phyloP scores from a whole-genome alignment of 75 land plant species.

The Larix kaempferi region DNA sequence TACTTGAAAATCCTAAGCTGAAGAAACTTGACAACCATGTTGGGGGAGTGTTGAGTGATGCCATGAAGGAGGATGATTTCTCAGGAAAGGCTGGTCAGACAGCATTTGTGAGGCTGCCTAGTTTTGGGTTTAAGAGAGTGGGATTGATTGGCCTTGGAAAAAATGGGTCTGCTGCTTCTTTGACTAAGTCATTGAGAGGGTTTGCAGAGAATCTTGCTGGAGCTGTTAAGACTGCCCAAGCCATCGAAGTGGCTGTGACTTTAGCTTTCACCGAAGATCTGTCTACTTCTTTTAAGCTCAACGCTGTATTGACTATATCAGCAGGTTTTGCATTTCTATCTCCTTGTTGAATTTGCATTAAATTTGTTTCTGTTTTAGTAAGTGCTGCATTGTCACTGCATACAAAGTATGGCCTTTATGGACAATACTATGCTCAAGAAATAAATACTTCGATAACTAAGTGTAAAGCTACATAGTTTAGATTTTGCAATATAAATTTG shows the following conservation, averaged over 20 bases:
- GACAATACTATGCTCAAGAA: too few relatives aligned
- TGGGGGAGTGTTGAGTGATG: slow-evolving; percentile 61
- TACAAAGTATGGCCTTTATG: too few relatives aligned
- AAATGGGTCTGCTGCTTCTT: slow-evolving; percentile 5
- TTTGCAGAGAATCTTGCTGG: slow-evolving; percentile 84
- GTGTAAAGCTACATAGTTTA: too few relatives aligned
- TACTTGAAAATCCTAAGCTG: slow-evolving; percentile 53
- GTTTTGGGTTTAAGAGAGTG: slow-evolving; percentile 73
- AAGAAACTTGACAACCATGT: slow-evolving; percentile 49
- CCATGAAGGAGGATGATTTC: slow-evolving; percentile 87
- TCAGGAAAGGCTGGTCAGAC: slow-evolving; percentile 85
- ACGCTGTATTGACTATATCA: slow-evolving; percentile 34
- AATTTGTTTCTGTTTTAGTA: too few relatives aligned
- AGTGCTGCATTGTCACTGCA: too few relatives aligned
- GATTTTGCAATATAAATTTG: too few relatives aligned
- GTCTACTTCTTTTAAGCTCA: slow-evolving; percentile 47
- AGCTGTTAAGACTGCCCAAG: slow-evolving; percentile 83
- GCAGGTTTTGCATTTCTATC: too few relatives aligned
- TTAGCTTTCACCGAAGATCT: slow-evolving; percentile 49
- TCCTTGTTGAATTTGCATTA: too few relatives aligned
- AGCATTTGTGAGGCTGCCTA: slow-evolving; percentile 62
- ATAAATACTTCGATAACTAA: too few relatives aligned
- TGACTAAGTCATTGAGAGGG: slow-evolving; percentile 22
- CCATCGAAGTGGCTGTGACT: slow-evolving; percentile 50
- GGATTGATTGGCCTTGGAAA: slow-evolving; percentile 84